Base-by-base conservation (phyloP, 306 rosid genomes). In the Prunus salicina region DNA sequence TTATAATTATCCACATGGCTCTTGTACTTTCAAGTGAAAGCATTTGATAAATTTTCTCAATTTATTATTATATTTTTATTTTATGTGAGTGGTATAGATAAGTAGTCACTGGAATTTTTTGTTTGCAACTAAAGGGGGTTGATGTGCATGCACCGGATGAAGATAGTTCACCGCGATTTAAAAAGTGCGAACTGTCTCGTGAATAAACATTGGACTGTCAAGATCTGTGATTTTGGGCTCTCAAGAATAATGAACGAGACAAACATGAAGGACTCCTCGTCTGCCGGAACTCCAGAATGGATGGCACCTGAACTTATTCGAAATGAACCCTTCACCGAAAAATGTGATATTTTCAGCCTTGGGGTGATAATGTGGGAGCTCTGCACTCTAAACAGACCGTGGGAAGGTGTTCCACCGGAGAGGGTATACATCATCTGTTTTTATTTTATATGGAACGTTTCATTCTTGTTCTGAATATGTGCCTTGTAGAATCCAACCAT, bases 201-300 rank as follows among this genome's bases (percentile, higher is more conserved):
- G 86, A 91, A 95, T 76, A 95, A 95, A 84, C 98, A 92, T 73
- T 95, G 88, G 93, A 81, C 93, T 0, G 97, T 95, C 75, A 96
- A 96, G 89, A 89, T 96, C 67, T 96, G 99, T 81, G 99, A 96
- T 86, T 96, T 96, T 80, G 99, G 99, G 79, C 98, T 96, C 72
- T 96, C 99, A 47, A 91, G 96, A 82, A 86, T 92, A 79, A 84
- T 88, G 87, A 82, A 72, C 1, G 89, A 88, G 12, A 76, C 85
- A 75, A 86, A 96, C 60, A 84, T 86, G 77, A 84, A 76, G 69
- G 97, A 88, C 79, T 82, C 93, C 27, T 82, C 96, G 7, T 92
- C 98, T 7, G 98, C 98, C 2, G 99, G 99, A 83, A 96, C 99
- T 68, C 99, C 99, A 5, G 99, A 96, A 82, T 96, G 99, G 99